Conservation (phyloP, 108 stramenopile species). For the Nitzschia inconspicua region DNA sequence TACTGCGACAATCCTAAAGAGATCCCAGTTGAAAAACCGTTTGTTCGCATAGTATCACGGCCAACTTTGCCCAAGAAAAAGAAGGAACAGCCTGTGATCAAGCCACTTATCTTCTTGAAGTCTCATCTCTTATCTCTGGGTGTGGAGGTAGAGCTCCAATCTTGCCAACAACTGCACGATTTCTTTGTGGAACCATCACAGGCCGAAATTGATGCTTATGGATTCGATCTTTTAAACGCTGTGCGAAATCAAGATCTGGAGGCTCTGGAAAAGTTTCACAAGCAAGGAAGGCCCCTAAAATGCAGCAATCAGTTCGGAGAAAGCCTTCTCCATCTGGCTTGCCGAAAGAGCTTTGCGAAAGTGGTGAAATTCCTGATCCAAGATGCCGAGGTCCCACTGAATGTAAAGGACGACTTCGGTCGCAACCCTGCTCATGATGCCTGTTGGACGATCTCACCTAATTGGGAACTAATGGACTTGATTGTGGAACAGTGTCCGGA, state of each 20-base stretch:
- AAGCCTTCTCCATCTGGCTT: constrained; percentile 56
- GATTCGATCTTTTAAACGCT: constrained; percentile 41
- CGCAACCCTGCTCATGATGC: constrained; percentile 64
- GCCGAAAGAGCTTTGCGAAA: constrained; percentile 34
- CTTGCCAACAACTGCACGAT: neutral
- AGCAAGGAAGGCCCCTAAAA: constrained; percentile 27
- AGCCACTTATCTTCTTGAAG: no score
- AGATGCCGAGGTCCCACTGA: constrained; percentile 24
- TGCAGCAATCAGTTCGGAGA: constrained; percentile 63
- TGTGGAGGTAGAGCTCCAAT: no score
- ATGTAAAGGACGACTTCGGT: constrained; percentile 51
- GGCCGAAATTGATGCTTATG: constrained; percentile 10
- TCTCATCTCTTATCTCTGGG: no score
- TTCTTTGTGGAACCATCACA: constrained; percentile 2
- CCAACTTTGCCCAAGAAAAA: no score
- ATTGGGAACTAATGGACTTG: constrained; percentile 35
- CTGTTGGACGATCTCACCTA: constrained; percentile 47
- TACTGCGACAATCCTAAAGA: no score
- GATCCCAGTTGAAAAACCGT: no score
- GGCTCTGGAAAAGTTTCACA: constrained; percentile 32
- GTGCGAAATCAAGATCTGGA: constrained; percentile 52
- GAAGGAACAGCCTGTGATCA: no score
- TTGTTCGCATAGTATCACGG: no score
- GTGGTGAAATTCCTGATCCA: constrained; percentile 39
- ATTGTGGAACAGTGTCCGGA: constrained; percentile 29